Conservation (phyloP, 2,329 filamentous ascomycete species). For the Didymella segeticola region DNA sequence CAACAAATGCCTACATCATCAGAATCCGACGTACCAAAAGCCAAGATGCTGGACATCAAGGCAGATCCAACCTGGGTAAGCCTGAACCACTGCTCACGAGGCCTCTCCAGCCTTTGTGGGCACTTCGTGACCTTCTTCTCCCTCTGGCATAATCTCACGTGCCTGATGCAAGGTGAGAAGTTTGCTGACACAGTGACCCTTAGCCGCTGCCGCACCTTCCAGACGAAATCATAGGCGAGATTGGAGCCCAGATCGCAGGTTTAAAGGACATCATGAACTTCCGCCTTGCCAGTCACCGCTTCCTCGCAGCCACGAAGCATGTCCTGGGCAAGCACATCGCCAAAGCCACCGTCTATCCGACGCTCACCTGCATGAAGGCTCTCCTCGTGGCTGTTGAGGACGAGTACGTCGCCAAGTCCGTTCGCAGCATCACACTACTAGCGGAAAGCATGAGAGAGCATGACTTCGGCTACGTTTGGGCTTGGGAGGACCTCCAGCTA, state of each 20-base stretch:
- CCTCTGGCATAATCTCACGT: neutral
- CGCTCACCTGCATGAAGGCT: conserved; percentile 3
- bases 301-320: neutral
- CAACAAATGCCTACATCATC: neutral
- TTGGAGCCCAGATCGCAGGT: neutral
- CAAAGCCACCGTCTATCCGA: conserved; percentile 10
- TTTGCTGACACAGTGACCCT: neutral
- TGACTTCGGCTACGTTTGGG: conserved; percentile 22
- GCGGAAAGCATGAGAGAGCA: conserved; percentile 16
- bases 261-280: conserved; percentile 11
- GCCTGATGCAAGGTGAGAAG: neutral
- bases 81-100: neutral
- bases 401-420: neutral
- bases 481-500: conserved; percentile 24
- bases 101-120: neutral
- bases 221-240: conserved; percentile 1
- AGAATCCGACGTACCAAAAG: neutral
- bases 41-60: neutral
- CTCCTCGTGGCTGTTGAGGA: neutral
- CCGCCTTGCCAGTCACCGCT: conserved; percentile 1
- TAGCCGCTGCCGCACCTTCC: conserved; percentile 8
- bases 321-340: neutral
- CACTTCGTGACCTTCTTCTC: neutral
- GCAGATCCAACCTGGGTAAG: conserved; percentile 1
- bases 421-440: conserved; percentile 16